Evolutionary conservation across 2,329 filamentous ascomycete genomes (phyloP).

Genomic region (Phyllosticta ampelicida): DNA sequence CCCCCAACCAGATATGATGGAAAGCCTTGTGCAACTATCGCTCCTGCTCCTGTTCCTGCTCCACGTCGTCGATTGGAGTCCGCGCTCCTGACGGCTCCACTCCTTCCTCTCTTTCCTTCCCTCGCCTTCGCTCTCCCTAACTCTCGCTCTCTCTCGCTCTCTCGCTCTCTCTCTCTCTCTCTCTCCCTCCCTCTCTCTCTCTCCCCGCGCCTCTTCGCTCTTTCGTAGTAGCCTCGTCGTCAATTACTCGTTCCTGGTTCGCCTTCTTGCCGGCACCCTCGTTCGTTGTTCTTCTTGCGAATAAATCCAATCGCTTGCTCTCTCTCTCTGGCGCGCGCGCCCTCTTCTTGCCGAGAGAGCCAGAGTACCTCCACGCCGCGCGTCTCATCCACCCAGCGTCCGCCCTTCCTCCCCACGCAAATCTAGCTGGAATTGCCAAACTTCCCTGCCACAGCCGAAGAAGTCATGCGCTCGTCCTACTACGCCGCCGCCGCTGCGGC

Average conservation of each 20-base stretch:
- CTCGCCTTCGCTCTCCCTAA: not conserved
- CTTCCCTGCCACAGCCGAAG: not conserved
- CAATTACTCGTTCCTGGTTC: no score
- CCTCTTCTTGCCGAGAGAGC: no score
- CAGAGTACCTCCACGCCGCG: not conserved
- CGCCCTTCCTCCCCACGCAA: not conserved
- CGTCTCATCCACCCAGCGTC: not conserved
- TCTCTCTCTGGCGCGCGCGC: not conserved
- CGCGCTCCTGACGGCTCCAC: no score
- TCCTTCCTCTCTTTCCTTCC: not conserved
- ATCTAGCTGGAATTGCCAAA: not conserved
- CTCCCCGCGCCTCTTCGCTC: no score
- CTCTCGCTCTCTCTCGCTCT: no score
- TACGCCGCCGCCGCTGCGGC: conserved; percentile 13
- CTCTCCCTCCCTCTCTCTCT: not conserved
- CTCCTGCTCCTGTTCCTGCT: not conserved
- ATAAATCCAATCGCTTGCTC: not conserved
- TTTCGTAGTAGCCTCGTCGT: no score
- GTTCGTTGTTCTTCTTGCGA: no score
- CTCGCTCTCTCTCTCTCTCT: no score
- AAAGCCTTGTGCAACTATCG: not conserved
- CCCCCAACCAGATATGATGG: no score
- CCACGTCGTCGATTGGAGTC: not conserved
- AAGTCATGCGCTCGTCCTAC: not conserved
- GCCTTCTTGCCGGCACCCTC: no score